Percentiles rank a stretch among this genome's conserved stretches.
Evolutionary conservation across 495 filamentous ascomycete species (phyloP).

Genomic region (Pseudoneurospora amorphoporcata): DNA sequence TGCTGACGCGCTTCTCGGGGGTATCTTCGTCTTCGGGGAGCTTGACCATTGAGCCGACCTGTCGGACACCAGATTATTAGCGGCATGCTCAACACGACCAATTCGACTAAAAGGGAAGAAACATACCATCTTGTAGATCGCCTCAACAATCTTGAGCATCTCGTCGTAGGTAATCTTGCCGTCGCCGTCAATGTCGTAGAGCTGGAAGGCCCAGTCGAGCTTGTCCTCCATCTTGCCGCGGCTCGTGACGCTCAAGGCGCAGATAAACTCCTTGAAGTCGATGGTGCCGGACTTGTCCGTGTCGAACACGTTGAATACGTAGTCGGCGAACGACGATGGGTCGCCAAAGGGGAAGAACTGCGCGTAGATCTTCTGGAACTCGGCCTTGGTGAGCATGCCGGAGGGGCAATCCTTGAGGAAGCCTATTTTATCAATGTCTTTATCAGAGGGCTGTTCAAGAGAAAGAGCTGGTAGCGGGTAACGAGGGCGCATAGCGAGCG

Average conservation of each 20-base stretch:
- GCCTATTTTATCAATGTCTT: conserved; percentile 39
- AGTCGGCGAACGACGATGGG: conserved; percentile 92
- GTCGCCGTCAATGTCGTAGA: conserved; percentile 98
- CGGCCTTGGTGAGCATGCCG: conserved; percentile 90
- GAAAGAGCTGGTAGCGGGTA: not conserved
- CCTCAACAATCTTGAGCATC: conserved; percentile 97
- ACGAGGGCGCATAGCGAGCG: not conserved
- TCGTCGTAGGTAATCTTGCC: conserved; percentile 98
- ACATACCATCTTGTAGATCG: conserved; percentile 97
- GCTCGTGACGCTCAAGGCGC: conserved; percentile 91
- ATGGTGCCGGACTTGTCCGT: conserved; percentile 93
- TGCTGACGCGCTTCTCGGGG: conserved; percentile 92
- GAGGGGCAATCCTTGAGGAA: conserved; percentile 97
- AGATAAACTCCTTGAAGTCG: conserved; percentile 99
- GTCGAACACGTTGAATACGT: conserved; percentile 99
- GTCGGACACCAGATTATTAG: conserved; percentile 4
- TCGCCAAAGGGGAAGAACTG: conserved; percentile 99
- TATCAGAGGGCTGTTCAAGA: not conserved
- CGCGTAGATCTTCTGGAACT: conserved; percentile 98
- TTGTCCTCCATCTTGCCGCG: conserved; percentile 99
- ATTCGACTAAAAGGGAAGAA: not conserved
- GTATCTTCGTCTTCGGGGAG: conserved; percentile 97
- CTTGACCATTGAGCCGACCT: conserved; percentile 99
- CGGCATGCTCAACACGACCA: not conserved
- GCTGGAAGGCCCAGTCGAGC: conserved; percentile 97